These are phyloP conservation scores for Phyllosticta citriasiana DNA, from an alignment of 2,329 filamentous ascomycete species.

Conservation along the genomic window DNA sequence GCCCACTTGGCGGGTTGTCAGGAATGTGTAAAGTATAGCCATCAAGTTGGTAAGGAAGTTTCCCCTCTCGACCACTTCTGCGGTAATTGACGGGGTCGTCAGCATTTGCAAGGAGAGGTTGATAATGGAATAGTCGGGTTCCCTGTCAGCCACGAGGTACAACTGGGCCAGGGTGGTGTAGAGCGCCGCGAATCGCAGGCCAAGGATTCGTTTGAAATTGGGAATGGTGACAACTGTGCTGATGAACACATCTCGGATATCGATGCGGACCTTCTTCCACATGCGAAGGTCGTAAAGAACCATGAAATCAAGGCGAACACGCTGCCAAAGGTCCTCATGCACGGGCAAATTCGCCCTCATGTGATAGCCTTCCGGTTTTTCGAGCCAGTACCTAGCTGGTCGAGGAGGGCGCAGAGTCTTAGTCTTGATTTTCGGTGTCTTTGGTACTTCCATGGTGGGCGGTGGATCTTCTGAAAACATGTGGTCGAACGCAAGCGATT, in stretches of 20 bases:
- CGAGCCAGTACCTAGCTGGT: conserved; percentile 75
- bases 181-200: conserved; percentile 84
- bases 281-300: conserved; percentile 88
- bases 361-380: conserved; percentile 63
- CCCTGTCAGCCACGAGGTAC: conserved; percentile 89
- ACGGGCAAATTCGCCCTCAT: conserved; percentile 52
- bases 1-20: conserved; percentile 91
- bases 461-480: conserved; percentile 24
- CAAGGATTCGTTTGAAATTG: conserved; percentile 88
- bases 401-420: conserved; percentile 43
- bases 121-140: conserved; percentile 97
- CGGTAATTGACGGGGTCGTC: conserved; percentile 91
- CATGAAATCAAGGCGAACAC: conserved; percentile 85
- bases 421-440: conserved; percentile 55
- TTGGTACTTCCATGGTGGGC: conserved; percentile 63
- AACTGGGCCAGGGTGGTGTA: conserved; percentile 91
- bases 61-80: conserved; percentile 85
- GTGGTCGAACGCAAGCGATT: conserved; percentile 39
- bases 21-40: conserved; percentile 93
- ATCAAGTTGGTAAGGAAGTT: conserved; percentile 94
- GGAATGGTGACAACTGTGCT: conserved; percentile 92
- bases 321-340: conserved; percentile 80
- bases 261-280: conserved; percentile 92
- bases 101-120: conserved; percentile 94
- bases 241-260: conserved; percentile 87